Evolutionary conservation across 495 filamentous ascomycete genomes (phyloP).

Genomic region (Tuber aestivum): DNA sequence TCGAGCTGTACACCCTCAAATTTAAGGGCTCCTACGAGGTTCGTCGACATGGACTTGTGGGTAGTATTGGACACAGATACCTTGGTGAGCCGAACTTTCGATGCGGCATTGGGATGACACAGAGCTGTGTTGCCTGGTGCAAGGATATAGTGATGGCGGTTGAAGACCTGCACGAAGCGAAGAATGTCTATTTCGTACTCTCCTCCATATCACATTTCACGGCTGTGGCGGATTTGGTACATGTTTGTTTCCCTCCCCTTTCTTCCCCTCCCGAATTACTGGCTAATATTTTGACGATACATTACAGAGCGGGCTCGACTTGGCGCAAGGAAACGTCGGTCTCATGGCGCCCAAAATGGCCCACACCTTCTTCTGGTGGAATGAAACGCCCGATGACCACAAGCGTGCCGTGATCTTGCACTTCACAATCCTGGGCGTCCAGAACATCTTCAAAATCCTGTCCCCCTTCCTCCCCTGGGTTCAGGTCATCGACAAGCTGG

Average conservation of each 20-base stretch:
- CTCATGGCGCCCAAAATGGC: constrained; percentile 39
- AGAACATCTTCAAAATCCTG: constrained; percentile 22
- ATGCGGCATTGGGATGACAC: constrained; percentile 29
- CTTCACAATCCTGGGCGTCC: constrained; percentile 17
- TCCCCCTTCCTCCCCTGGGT: constrained; percentile 30
- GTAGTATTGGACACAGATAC: constrained; percentile 30
- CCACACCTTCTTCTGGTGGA: constrained; percentile 32
- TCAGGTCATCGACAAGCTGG: constrained; percentile 20
- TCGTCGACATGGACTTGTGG: constrained; percentile 22
- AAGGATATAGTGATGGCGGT: constrained; percentile 38
- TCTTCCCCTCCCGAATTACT: not conserved
- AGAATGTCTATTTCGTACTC: constrained; percentile 31
- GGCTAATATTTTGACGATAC: not conserved
- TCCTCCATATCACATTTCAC: constrained; percentile 26
- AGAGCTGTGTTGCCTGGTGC: constrained; percentile 33
- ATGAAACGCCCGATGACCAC: constrained; percentile 14
- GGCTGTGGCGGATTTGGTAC: constrained; percentile 27
- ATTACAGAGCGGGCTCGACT: constrained; percentile 18
- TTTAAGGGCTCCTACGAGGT: constrained; percentile 14
- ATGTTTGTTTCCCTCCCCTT: constrained; percentile 19
- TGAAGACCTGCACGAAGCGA: constrained; percentile 34
- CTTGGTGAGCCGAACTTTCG: constrained; percentile 33
- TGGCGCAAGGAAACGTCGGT: constrained; percentile 34
- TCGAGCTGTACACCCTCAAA: constrained; percentile 22
- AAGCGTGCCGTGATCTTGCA: constrained; percentile 24